Conservation (phyloP, 2,329 filamentous ascomycete genomes). For the Tolypocladium pustulatum region DNA sequence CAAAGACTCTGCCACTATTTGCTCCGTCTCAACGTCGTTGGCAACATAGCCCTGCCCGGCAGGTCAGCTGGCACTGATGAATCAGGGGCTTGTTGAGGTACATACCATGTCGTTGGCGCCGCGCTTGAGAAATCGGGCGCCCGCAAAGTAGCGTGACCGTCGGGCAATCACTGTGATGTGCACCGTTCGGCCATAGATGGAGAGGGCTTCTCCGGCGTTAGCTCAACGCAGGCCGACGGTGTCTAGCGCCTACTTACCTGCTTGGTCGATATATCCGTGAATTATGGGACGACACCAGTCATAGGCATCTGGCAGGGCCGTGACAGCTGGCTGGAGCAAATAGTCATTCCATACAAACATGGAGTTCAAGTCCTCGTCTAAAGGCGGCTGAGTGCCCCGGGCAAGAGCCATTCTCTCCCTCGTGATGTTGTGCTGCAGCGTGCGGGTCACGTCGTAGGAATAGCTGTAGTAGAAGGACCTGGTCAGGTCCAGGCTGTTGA, state of each 20-base stretch:
- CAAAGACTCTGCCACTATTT: slow-evolving; percentile 89
- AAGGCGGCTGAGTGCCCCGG: slow-evolving; percentile 48
- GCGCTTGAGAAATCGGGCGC: slow-evolving; percentile 86
- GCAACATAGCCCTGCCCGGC: slow-evolving; percentile 71
- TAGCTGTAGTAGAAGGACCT: slow-evolving; percentile 97
- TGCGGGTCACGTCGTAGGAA: slow-evolving; percentile 90
- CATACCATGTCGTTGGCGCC: slow-evolving; percentile 74
- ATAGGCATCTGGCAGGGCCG: slow-evolving; percentile 66
- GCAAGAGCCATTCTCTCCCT: slow-evolving; percentile 64
- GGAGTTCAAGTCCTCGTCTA: slow-evolving; percentile 62
- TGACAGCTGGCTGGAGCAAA: slow-evolving; percentile 64
- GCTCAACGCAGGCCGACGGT: neutral
- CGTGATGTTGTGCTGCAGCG: slow-evolving; percentile 84
- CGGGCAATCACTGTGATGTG: slow-evolving; percentile 92
- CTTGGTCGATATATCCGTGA: slow-evolving; percentile 92
- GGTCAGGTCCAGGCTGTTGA: slow-evolving; percentile 84
- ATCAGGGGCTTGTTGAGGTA: neutral
- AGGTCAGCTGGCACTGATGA: neutral
- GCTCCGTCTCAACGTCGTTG: slow-evolving; percentile 97
- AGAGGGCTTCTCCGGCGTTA: slow-evolving; percentile 39
- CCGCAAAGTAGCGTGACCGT: slow-evolving; percentile 86
- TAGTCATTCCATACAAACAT: slow-evolving; percentile 99
- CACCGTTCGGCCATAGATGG: slow-evolving; percentile 77
- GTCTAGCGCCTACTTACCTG: slow-evolving; percentile 30
- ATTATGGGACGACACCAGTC: slow-evolving; percentile 96